Evolutionary conservation across 345 rosid genomes (phyloP).

Genomic region (Brassica napus): Da-Ae NC_063438.1:19212501-19213000

Average conservation of each 20-base stretch:
- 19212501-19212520: slow-evolving; percentile 36
- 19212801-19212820: slow-evolving; percentile 38
- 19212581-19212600: slow-evolving; percentile 5
- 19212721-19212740: slow-evolving; percentile 23
- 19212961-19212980: slow-evolving; percentile 6
- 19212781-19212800: slow-evolving; percentile 18
- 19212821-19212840: slow-evolving; percentile 10
- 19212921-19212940: not conserved
- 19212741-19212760: slow-evolving; percentile 16
- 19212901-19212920: not conserved
- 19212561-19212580: slow-evolving; percentile 3
- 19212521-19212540: slow-evolving; percentile 30
- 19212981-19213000: not conserved
- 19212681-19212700: slow-evolving; percentile 20
- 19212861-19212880: not conserved
- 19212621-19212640: slow-evolving; percentile 19
- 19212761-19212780: slow-evolving; percentile 8
- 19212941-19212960: not conserved
- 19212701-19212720: slow-evolving; percentile 20
- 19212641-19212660: not conserved
- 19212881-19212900: not conserved
- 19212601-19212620: slow-evolving; percentile 25
- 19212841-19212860: not conserved
- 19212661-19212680: not conserved
- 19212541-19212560: slow-evolving; percentile 1